Evolutionary conservation across 169 alveolate species (phyloP).

Genomic region (Plasmodium yoelii): DNA sequence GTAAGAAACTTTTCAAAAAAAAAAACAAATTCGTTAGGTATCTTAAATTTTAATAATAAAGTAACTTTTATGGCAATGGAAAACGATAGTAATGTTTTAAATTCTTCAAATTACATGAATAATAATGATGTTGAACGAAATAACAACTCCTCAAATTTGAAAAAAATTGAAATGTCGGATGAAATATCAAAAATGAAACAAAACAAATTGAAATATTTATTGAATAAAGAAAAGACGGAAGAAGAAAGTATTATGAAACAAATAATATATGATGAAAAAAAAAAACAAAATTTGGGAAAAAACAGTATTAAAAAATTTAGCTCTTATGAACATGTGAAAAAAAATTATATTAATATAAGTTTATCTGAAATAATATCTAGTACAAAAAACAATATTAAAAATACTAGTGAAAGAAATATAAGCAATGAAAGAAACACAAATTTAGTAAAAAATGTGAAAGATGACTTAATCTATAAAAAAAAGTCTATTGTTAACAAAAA

Average conservation of each 20-base stretch:
- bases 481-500: too few species aligned
- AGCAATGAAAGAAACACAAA: not conserved
- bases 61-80: slow-evolving; percentile 54
- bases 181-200: slow-evolving; percentile 20
- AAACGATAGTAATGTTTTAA: not conserved
- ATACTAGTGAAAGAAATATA: not conserved
- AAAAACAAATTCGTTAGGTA: not conserved
- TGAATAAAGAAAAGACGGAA: not conserved
- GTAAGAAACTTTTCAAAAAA: too few species aligned
- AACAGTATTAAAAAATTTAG: slow-evolving; percentile 2
- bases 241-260: too few species aligned
- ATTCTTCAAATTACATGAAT: not conserved
- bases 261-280: not conserved
- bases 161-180: slow-evolving; percentile 7
- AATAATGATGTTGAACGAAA: not conserved
- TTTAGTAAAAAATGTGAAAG: not conserved
- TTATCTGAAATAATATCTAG: slow-evolving; percentile 3
- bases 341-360: slow-evolving; percentile 3
- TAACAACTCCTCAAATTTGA: not conserved
- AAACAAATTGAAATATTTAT: not conserved
- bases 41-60: slow-evolving; percentile 29
- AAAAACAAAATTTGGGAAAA: not conserved
- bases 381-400: not conserved
- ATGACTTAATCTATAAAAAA: not conserved
- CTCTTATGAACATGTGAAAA: not conserved